These are phyloP conservation scores for Ceratobasidium sp. DNA, from an alignment of 1,284 basidiomycete species.

Conservation along the genomic window DNA sequence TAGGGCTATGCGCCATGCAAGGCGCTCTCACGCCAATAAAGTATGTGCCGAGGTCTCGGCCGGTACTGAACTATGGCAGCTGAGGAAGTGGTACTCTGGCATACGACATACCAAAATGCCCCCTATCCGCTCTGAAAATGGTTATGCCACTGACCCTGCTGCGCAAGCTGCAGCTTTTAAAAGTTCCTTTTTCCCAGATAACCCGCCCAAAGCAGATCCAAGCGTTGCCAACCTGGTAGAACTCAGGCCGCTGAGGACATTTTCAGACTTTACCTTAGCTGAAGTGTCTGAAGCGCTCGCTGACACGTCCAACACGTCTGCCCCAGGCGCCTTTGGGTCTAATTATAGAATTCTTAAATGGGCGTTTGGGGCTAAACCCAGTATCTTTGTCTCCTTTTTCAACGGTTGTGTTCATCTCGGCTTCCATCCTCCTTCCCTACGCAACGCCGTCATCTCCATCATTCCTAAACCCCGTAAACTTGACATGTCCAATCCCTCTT, in stretches of 20 bases:
- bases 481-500: slow-evolving; percentile 50
- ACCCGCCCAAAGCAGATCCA: neutral
- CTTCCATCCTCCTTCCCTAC: slow-evolving; percentile 48
- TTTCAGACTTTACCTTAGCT: slow-evolving; percentile 35
- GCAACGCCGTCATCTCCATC: slow-evolving; percentile 48
- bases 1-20: neutral
- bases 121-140: neutral
- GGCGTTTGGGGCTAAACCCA: slow-evolving; percentile 44
- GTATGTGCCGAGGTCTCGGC: neutral
- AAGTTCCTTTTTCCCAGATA: slow-evolving; percentile 42
- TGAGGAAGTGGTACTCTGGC: slow-evolving; percentile 22
- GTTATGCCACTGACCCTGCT: slow-evolving; percentile 14
- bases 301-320: slow-evolving; percentile 44
- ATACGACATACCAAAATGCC: slow-evolving; percentile 39
- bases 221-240: slow-evolving; percentile 26
- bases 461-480: slow-evolving; percentile 50
- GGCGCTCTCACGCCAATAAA: neutral
- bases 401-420: slow-evolving; percentile 65
- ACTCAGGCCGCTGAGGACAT: slow-evolving; percentile 6
- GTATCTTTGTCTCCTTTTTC: slow-evolving; percentile 18
- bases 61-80: neutral
- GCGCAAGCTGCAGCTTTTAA: slow-evolving; percentile 41
- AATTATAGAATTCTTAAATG: slow-evolving; percentile 45
- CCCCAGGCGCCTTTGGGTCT: slow-evolving; percentile 46
- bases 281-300: slow-evolving; percentile 45